A percentile compares a stretch with the other conserved stretches of the same genome.
These are phyloP conservation scores for Schwanniomyces occidentalis DNA, from an alignment of 805 yeast species.

Conservation along the genomic window DNA sequence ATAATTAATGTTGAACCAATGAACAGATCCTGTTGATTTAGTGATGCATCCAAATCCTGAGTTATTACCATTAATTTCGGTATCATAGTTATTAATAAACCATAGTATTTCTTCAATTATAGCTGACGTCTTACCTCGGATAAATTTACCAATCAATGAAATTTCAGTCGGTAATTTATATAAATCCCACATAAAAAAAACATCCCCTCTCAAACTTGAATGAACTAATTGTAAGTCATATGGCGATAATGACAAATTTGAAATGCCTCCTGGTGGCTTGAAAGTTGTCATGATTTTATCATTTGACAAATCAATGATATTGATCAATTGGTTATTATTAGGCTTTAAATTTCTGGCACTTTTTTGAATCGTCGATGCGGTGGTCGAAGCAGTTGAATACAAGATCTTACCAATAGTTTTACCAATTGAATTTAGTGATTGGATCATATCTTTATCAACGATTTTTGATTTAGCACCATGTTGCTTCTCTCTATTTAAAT, in stretches of 20 bases:
- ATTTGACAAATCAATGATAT: slow-evolving; percentile 48
- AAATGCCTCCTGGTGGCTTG: slow-evolving; percentile 62
- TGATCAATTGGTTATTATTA: slow-evolving; percentile 39
- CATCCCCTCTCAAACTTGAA: slow-evolving; percentile 59
- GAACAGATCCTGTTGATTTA: slow-evolving; percentile 56
- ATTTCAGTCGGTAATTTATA: slow-evolving; percentile 51
- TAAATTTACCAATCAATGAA: slow-evolving; percentile 55
- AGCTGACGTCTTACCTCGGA: slow-evolving; percentile 64
- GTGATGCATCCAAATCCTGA: slow-evolving; percentile 55
- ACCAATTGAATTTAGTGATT: slow-evolving; percentile 29
- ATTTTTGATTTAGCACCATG: slow-evolving; percentile 2
- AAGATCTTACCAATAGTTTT: slow-evolving; percentile 32
- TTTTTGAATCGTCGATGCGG: slow-evolving; percentile 24
- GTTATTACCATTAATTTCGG: slow-evolving; percentile 24
- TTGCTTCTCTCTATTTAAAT: slow-evolving; percentile 25
- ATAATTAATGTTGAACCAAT: slow-evolving; percentile 55
- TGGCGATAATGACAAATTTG: slow-evolving; percentile 60
- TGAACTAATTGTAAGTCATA: slow-evolving; percentile 58
- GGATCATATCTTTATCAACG: slow-evolving; percentile 18
- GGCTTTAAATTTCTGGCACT: slow-evolving; percentile 20
- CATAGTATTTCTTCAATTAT: slow-evolving; percentile 52
- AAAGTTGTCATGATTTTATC: slow-evolving; percentile 43
- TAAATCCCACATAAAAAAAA: slow-evolving; percentile 63
- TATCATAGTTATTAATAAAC: slow-evolving; percentile 42
- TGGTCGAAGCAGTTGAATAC: slow-evolving; percentile 33